Evolutionary conservation across 495 filamentous ascomycete genomes (phyloP).

Genomic region (Gamarada debralockiae): DNA sequence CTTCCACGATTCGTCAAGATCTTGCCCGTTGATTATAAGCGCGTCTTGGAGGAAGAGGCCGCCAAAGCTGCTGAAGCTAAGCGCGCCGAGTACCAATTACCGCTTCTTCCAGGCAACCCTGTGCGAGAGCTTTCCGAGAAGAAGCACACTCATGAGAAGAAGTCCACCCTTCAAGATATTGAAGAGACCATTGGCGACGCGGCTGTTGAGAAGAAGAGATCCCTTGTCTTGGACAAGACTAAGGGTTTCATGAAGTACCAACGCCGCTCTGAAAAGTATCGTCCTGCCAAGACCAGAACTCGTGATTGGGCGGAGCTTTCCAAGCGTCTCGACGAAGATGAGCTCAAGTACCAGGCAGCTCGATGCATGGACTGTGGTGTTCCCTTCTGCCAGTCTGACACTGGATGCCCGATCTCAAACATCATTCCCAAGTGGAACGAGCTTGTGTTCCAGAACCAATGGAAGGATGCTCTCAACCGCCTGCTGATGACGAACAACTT

Average conservation of each 20-base stretch:
- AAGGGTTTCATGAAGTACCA: conserved; percentile 99
- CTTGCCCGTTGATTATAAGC: conserved; percentile 95
- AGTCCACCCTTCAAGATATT: conserved; percentile 84
- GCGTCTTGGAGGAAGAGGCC: conserved; percentile 82
- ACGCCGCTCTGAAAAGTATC: conserved; percentile 92
- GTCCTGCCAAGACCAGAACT: conserved; percentile 76
- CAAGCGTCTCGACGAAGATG: conserved; percentile 85
- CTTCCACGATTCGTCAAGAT: conserved; percentile 93
- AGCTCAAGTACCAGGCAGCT: conserved; percentile 97
- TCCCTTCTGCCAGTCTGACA: conserved; percentile 97
- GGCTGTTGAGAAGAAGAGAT: conserved; percentile 89
- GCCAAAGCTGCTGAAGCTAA: conserved; percentile 82
- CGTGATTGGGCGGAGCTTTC: conserved; percentile 97
- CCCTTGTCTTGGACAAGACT: conserved; percentile 95
- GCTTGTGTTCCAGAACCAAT: conserved; percentile 87
- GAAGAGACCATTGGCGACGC: conserved; percentile 92
- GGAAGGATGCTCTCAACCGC: conserved; percentile 92
- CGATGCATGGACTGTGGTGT: conserved; percentile 99
- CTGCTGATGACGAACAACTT: conserved; percentile 99
- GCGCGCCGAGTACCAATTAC: conserved; percentile 75
- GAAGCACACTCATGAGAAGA: conserved; percentile 62
- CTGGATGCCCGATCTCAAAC: conserved; percentile 96
- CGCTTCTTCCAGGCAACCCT: conserved; percentile 63
- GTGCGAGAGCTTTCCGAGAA: conserved; percentile 31
- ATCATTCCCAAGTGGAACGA: conserved; percentile 99